Evolutionary conservation across 495 filamentous ascomycete species (phyloP).

Genomic region (Tuber indicum): DNA sequence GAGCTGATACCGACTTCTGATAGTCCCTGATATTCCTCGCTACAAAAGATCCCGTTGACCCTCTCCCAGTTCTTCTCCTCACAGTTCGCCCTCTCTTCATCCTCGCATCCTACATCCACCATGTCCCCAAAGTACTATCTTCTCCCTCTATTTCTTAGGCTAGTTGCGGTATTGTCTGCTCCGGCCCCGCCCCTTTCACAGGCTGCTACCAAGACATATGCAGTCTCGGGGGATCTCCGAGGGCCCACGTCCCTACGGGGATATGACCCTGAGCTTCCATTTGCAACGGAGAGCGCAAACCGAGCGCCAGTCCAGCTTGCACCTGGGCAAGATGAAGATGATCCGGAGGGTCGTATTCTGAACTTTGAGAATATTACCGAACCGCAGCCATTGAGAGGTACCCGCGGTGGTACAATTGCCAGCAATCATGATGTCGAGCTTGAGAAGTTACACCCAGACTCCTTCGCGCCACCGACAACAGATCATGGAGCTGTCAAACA

Average conservation of each 20-base stretch:
- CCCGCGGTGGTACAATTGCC: conserved; percentile 49
- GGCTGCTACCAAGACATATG: conserved; percentile 36
- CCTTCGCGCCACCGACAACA: conserved; percentile 60
- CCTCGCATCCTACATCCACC: background rate
- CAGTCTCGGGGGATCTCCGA: conserved; percentile 24
- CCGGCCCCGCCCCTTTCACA: conserved; percentile 19
- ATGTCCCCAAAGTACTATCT: conserved; percentile 17
- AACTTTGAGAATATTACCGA: conserved; percentile 57
- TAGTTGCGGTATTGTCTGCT: conserved; percentile 15
- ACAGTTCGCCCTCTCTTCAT: background rate
- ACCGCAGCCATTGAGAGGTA: conserved; percentile 64
- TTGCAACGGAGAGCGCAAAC: conserved; percentile 35
- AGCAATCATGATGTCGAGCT: conserved; percentile 48
- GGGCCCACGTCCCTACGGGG: conserved; percentile 39
- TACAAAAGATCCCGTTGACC: background rate
- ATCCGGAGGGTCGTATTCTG: conserved; percentile 55
- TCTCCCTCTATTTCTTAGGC: conserved; percentile 25
- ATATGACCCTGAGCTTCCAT: conserved; percentile 26
- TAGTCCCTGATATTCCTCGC: background rate
- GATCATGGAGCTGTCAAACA: conserved; percentile 59
- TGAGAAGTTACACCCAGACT: conserved; percentile 60
- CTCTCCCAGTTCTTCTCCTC: conserved; percentile 5
- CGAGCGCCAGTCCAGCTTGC: conserved; percentile 41
- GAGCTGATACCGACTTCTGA: background rate
- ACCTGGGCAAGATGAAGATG: conserved; percentile 54